Conservation (phyloP, 2,329 filamentous ascomycete genomes). For the Penicillium sp. region DNA sequence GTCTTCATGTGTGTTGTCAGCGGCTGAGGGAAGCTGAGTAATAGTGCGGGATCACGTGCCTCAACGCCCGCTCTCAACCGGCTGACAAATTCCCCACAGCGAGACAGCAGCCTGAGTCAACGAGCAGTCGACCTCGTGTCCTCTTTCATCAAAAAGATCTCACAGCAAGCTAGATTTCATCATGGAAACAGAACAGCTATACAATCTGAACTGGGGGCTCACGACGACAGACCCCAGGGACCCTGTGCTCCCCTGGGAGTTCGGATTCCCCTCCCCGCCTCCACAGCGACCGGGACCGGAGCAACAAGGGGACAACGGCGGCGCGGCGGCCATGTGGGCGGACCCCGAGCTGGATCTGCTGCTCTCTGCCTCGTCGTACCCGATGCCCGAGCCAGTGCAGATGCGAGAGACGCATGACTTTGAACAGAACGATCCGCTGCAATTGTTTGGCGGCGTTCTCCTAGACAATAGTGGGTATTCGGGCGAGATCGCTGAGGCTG, state of each 20-base stretch:
- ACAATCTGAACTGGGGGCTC: neutral
- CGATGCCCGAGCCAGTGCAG: conserved; percentile 19
- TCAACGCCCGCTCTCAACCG: neutral
- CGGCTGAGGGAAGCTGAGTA: neutral
- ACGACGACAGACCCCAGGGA: neutral
- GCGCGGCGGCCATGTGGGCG: neutral
- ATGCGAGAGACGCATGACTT: neutral
- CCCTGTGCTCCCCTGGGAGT: neutral
- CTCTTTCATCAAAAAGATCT: neutral
- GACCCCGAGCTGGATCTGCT: conserved; percentile 22
- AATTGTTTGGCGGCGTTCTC: conserved; percentile 11
- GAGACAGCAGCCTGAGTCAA: neutral
- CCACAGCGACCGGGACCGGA: neutral
- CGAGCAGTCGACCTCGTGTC: neutral
- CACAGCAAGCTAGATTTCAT: neutral
- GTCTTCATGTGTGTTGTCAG: too few relatives aligned
- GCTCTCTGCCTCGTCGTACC: conserved; percentile 28
- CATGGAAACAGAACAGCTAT: conserved; percentile 3
- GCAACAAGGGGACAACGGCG: neutral
- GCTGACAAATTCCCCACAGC: neutral
- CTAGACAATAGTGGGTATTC: neutral
- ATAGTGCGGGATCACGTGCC: neutral
- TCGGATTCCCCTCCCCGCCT: neutral
- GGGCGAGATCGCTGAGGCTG: too few relatives aligned
- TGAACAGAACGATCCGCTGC: neutral